Conservation (phyloP, 2,329 filamentous ascomycete species). For the Chaetomiaceae sp. region DNA sequence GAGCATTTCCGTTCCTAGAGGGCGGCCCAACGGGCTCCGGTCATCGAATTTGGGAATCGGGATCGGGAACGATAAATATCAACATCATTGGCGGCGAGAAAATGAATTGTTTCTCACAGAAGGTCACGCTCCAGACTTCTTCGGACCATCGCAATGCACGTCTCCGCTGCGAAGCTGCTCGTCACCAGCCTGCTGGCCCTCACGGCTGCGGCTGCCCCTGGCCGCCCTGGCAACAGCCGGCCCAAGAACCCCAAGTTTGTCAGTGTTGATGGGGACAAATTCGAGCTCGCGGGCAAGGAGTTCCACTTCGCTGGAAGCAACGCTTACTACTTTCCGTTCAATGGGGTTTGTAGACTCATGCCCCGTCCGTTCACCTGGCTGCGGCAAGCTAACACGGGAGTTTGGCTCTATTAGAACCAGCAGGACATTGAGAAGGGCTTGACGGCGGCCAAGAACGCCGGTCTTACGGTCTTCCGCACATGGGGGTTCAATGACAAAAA, state of each 20-base stretch:
- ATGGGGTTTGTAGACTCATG: conserved; percentile 37
- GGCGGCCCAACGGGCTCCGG: conserved; percentile 15
- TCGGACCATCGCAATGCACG: conserved; percentile 7
- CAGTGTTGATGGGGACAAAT: conserved; percentile 45
- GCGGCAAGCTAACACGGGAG: not conserved
- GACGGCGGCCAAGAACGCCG: conserved; percentile 43
- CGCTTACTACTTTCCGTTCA: conserved; percentile 54
- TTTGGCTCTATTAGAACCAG: conserved; percentile 35
- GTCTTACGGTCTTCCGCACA: conserved; percentile 50
- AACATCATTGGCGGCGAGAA: not conserved
- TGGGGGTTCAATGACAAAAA: conserved; percentile 58
- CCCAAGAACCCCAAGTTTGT: conserved; percentile 39
- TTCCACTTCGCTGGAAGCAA: conserved; percentile 56
- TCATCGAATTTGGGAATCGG: not conserved
- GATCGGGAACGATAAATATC: not conserved
- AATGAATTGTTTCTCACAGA: not conserved
- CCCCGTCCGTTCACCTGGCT: not conserved
- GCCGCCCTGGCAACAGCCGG: not conserved
- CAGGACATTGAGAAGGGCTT: conserved; percentile 44
- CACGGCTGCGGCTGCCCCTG: conserved; percentile 18
- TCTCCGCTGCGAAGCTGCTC: conserved; percentile 15
- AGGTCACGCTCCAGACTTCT: not conserved
- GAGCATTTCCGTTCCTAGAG: not conserved
- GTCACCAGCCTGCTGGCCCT: conserved; percentile 16
- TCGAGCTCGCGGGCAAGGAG: conserved; percentile 50